Conservation (phyloP, 2,329 filamentous ascomycete genomes). For the Zarea fungicola region DNA sequence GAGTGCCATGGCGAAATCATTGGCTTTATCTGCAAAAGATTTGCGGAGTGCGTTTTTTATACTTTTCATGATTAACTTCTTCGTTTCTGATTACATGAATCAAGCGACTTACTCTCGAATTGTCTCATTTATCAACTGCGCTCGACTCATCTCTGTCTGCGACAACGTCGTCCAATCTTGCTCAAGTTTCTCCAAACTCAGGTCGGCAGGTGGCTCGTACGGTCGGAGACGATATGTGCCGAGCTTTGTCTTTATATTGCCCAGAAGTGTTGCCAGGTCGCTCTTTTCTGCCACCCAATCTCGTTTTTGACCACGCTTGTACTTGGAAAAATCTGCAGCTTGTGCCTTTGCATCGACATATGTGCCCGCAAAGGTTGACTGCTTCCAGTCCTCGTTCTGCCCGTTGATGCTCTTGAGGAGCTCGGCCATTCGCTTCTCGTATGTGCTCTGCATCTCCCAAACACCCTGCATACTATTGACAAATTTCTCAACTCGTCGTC, state of each 20-base stretch:
- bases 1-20: slow-evolving; percentile 91
- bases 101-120: slow-evolving; percentile 71
- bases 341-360: slow-evolving; percentile 91
- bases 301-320: slow-evolving; percentile 86
- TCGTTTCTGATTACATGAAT: neutral
- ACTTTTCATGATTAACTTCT: slow-evolving; percentile 31
- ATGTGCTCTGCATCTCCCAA: slow-evolving; percentile 99
- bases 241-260: slow-evolving; percentile 98
- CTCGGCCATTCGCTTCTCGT: slow-evolving; percentile 83
- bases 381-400: slow-evolving; percentile 72
- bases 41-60: slow-evolving; percentile 94
- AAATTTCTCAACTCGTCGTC: slow-evolving; percentile 94
- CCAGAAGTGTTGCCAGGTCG: slow-evolving; percentile 83
- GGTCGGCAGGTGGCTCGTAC: slow-evolving; percentile 81
- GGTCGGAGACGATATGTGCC: slow-evolving; percentile 88
- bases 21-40: slow-evolving; percentile 95
- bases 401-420: slow-evolving; percentile 68
- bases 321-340: slow-evolving; percentile 72
- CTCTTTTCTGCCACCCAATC: slow-evolving; percentile 98
- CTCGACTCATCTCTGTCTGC: slow-evolving; percentile 78
- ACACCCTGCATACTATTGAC: slow-evolving; percentile 98
- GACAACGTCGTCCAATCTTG: slow-evolving; percentile 75
- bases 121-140: slow-evolving; percentile 94
- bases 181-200: slow-evolving; percentile 79
- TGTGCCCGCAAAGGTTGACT: slow-evolving; percentile 80